Evolutionary conservation across 129 eudicot species (phyloP).

Genomic region (Ambrosia trifida): DNA sequence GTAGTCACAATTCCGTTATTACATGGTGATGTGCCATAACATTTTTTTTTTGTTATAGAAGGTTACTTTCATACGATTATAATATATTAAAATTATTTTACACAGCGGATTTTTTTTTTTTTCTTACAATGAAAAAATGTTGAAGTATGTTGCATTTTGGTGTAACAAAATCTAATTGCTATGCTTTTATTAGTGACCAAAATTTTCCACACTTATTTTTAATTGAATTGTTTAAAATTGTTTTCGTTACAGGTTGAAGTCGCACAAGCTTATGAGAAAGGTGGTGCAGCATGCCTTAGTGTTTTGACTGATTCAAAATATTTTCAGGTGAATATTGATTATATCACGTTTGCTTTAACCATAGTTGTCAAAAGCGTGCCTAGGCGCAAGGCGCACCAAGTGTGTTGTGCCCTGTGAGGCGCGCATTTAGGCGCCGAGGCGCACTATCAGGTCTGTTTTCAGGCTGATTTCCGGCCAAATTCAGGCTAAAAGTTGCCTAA

Average conservation of each 20-base stretch:
- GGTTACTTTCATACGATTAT: not conserved
- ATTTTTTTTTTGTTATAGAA: not conserved
- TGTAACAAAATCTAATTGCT: not conserved
- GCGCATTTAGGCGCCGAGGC: no score
- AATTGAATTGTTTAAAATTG: not conserved
- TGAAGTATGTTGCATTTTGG: not conserved
- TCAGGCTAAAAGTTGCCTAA: no score
- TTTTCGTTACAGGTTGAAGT: conserved; percentile 69
- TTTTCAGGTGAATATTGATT: conserved; percentile 60
- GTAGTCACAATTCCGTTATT: not conserved
- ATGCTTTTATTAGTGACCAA: not conserved
- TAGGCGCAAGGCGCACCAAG: no score
- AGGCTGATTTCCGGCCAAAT: no score
- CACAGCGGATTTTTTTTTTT: not conserved
- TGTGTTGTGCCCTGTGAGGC: no score
- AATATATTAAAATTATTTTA: not conserved
- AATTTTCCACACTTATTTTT: not conserved
- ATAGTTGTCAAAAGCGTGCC: no score
- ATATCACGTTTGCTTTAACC: not conserved
- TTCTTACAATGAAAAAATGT: not conserved
- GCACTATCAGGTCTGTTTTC: no score
- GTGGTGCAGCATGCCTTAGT: conserved; percentile 98
- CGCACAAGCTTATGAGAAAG: conserved; percentile 95
- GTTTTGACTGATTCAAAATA: conserved; percentile 89
- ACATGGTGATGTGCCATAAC: not conserved